These are phyloP conservation scores for Agrocybe praecox DNA, from an alignment of 768 basidiomycete genomes.

Conservation along the genomic window DNA sequence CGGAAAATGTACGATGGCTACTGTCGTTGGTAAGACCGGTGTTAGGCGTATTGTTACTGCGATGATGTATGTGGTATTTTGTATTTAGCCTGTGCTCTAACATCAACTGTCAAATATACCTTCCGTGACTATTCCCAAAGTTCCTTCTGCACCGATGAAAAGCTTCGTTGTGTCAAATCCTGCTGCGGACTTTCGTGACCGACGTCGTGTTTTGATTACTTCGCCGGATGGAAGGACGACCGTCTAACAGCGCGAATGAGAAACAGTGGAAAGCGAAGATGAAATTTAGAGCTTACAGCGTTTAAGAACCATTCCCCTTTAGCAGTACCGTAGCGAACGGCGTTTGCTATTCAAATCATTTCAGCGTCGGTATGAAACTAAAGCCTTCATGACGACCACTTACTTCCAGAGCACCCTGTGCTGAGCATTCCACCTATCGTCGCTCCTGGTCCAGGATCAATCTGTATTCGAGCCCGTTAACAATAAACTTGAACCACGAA, in stretches of 20 bases:
- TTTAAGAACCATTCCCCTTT: conserved; percentile 92
- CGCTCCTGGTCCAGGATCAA: conserved; percentile 78
- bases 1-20: conserved; percentile 83
- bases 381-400: conserved; percentile 5
- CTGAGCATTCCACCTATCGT: conserved; percentile 88
- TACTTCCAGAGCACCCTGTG: conserved; percentile 86
- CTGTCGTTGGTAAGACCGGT: conserved; percentile 79
- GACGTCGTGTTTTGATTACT: conserved; percentile 84
- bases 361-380: conserved; percentile 11
- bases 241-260: conserved; percentile 47
- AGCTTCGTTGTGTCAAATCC: conserved; percentile 86
- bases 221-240: conserved; percentile 88
- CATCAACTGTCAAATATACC: conserved; percentile 34
- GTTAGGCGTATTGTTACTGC: conserved; percentile 80
- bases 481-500: background rate
- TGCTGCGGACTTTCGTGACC: conserved; percentile 82
- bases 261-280: background rate
- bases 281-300: conserved; percentile 44
- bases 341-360: conserved; percentile 52
- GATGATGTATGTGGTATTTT: too few relatives aligned
- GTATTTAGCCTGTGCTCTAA: background rate
- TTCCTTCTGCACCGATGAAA: conserved; percentile 82
- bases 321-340: conserved; percentile 86
- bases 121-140: conserved; percentile 90
- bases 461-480: conserved; percentile 34